These are phyloP conservation scores for Hypoxylon sp. DNA, from an alignment of 2,329 filamentous ascomycete species.

Conservation along the genomic window DNA sequence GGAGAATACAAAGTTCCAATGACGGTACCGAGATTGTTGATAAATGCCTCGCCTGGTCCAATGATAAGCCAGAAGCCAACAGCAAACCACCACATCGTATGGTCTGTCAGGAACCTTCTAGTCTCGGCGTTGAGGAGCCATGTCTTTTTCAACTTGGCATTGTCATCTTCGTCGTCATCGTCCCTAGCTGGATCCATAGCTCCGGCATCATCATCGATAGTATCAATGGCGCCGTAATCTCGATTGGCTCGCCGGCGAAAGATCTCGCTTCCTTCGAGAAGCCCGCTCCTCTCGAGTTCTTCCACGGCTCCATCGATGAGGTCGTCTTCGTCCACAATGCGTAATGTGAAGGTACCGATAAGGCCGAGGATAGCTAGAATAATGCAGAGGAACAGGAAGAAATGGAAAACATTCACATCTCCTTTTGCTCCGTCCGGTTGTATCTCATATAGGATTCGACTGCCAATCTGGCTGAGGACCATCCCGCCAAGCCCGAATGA, in stretches of 20 bases:
- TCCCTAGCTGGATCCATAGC: conserved; percentile 58
- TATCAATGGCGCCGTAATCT: conserved; percentile 74
- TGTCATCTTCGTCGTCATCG: conserved; percentile 56
- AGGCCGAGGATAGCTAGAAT: conserved; percentile 80
- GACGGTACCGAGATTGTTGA: conserved; percentile 96
- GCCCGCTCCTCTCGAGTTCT: conserved; percentile 88
- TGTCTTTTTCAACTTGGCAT: conserved; percentile 80
- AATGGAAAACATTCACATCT: conserved; percentile 82
- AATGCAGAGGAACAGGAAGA: conserved; percentile 86
- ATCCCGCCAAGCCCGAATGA: conserved; percentile 94
- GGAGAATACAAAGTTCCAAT: conserved; percentile 86
- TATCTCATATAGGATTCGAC: conserved; percentile 79
- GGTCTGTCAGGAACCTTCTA: conserved; percentile 84
- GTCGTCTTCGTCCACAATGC: conserved; percentile 85
- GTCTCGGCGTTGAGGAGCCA: conserved; percentile 95
- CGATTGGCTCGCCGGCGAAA: conserved; percentile 71
- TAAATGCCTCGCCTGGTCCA: conserved; percentile 96
- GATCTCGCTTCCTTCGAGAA: conserved; percentile 82
- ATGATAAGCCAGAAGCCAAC: conserved; percentile 92
- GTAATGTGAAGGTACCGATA: conserved; percentile 80
- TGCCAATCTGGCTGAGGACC: conserved; percentile 94
- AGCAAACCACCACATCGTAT: conserved; percentile 96
- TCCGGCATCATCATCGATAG: conserved; percentile 61
- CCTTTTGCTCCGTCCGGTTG: conserved; percentile 73
- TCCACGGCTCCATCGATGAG: conserved; percentile 92